Evolutionary conservation across 805 yeast species (phyloP), one percentile per base, ranked within the genome.

Genomic region (Ogataea chonburiensis): DNA sequence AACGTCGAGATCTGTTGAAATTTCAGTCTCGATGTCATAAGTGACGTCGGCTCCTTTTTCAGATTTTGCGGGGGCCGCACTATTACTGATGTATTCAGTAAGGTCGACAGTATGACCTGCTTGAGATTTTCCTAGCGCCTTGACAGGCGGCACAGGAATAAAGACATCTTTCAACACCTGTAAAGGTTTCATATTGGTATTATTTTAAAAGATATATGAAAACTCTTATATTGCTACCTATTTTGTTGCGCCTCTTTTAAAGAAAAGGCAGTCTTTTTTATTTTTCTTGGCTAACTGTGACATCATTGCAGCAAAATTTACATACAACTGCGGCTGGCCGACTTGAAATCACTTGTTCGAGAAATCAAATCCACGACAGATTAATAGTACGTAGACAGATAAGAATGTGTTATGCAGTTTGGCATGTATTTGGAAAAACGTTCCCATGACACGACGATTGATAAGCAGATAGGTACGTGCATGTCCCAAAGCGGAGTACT

Each of bases 111-210:
- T 42, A 15, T 24, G 38, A 11, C 34, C 28, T 12, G 36, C 31
- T 30, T 48, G 38, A 5, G 47, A 28, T 15, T 36, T 34, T 10
- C 50, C 50, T 3, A 31, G 18, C 5, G 50, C 53, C 33, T 45
- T 49, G 14, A 42, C 38, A 3, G 55, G 55, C 4, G 53, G 37
- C n/a, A 51, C 51, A 9, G 55, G 55, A 24, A 51, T 42, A 29
- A 51, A 49, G 9, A 51, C 45, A 37, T 51, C 55, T 37, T 51
- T 51, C 8, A 51, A 20, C 5, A 42, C 4, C n/a, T 20, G 37
- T 7, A 43, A 20, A 1, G 41, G 31, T 17, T 38, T 37, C 39
- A 38, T 41, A n/a, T n/a, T n/a, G n/a, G n/a, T n/a, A n/a, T n/a
- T n/a, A n/a, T n/a, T n/a, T n/a, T n/a, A n/a, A n/a, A n/a, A n/a